These are phyloP conservation scores for Guadua angustifolia DNA, from an alignment of 176 grass and related monocot species.

Conservation along the genomic window DNA sequence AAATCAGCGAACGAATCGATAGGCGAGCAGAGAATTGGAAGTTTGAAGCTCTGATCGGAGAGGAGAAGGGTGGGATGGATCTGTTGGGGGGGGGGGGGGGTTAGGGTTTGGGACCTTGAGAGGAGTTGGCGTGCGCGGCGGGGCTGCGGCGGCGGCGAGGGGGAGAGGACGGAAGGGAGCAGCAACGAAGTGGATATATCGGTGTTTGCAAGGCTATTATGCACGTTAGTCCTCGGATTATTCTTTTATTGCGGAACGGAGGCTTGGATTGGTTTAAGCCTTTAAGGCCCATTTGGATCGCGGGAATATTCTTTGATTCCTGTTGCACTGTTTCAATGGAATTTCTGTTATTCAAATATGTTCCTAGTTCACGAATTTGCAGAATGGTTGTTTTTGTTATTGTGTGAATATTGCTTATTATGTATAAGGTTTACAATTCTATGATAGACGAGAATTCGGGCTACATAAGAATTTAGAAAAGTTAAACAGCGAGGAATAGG, in stretches of 20 bases:
- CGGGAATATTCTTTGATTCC: accelerated
- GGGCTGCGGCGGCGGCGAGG: background rate
- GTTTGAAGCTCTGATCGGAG: background rate
- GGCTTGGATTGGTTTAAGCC: background rate
- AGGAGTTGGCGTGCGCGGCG: background rate
- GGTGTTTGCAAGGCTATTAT: background rate
- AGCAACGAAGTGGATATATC: background rate
- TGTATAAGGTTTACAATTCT: background rate
- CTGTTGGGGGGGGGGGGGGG: too few relatives aligned
- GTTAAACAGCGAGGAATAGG: background rate
- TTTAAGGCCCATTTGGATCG: accelerated
- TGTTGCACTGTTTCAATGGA: too few relatives aligned
- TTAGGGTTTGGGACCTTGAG: conserved; percentile 23
- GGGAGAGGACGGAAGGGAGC: background rate
- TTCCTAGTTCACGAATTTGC: too few relatives aligned
- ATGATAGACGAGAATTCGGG: accelerated
- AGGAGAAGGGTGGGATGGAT: background rate
- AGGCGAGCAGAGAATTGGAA: background rate
- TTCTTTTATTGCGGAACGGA: background rate
- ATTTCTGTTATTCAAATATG: too few relatives aligned
- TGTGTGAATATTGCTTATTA: too few relatives aligned
- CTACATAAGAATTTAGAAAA: background rate
- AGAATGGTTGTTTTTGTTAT: too few relatives aligned
- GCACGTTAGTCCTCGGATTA: background rate
- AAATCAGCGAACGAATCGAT: background rate